Evolutionary conservation across 108 stramenopile genomes (phyloP), one percentile per base, ranked within the genome.

Genomic region (Asterionellopsis glacialis): DNA sequence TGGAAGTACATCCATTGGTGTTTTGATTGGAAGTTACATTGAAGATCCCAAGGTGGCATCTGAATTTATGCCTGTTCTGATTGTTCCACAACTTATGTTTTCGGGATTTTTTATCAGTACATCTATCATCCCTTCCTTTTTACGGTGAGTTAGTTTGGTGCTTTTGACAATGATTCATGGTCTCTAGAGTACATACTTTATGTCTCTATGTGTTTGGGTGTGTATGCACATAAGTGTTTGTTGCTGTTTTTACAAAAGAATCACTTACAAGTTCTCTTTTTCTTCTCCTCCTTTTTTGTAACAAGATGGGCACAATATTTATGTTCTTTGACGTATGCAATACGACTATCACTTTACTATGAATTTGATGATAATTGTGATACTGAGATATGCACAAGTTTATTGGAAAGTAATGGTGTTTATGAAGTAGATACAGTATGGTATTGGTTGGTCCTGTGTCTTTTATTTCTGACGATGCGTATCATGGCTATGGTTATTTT

Each of bases 1-100:
- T 70, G 51, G 75, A 16, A 55, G 70, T 23, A 79, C 76, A 15
- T 74, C 79, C 12, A 18, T 81, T 13, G 77, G 79, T 15, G 74
- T 73, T 26, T 2, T 62, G 19, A 16, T 77, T 19, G 76, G 52
- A 21, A 24, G 22, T 19, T 53, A 24, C 24, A 24, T 53, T 24
- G 15, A 15, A 24, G 52, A 53, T 25, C 14, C 24, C 1, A 53
- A 53, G 9, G 52, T 24, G 19, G 52, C 52, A 15, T 15, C 19
- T 3, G 19, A 19, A 15, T 24, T 53, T 25, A 24, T 53, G 14
- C 19, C 52, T 21, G 22, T 53, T 1, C 6, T 53, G 4, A 24
- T 53, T 53, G 52, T 53, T 24, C 52, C 52, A 53, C 52, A 53
- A 25, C 19, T 53, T 19, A 23, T 24, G 22, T 53, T 53, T 19